A percentile compares a stretch with the other conserved stretches of the same genome.
These are phyloP conservation scores for Mycena albidolilacea DNA, from an alignment of 768 basidiomycete species.

Conservation along the genomic window DNA sequence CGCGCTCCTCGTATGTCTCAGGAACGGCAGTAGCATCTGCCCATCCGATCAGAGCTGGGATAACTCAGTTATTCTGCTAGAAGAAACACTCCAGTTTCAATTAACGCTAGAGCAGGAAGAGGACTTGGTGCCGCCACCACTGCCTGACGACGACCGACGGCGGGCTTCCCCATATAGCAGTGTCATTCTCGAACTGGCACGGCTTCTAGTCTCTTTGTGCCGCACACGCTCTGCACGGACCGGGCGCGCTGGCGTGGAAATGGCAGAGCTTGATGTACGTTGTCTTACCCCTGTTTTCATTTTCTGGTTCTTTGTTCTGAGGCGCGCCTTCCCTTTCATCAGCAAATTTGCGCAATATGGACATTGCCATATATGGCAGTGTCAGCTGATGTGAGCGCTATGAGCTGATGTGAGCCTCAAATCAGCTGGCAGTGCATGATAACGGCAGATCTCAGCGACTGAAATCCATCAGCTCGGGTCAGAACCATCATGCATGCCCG, in stretches of 20 bases:
- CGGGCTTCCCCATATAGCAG: constrained; percentile 25
- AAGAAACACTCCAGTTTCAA: constrained; percentile 26
- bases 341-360: too few species aligned
- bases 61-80: constrained; percentile 22
- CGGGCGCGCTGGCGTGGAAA: constrained; percentile 45
- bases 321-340: constrained; percentile 7
- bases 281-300: constrained; percentile 24
- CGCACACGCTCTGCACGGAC: constrained; percentile 46
- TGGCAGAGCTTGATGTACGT: constrained; percentile 53
- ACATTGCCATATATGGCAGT: too few species aligned
- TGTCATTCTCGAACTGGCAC: constrained; percentile 34
- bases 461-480: too few species aligned
- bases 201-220: constrained; percentile 47
- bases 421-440: too few species aligned
- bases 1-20: constrained; percentile 45
- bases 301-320: constrained; percentile 21
- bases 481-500: too few species aligned
- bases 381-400: too few species aligned
- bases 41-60: not conserved
- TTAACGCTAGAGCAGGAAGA: constrained; percentile 34
- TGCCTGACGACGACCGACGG: constrained; percentile 29
- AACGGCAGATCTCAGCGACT: too few species aligned
- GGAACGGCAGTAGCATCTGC: constrained; percentile 1
- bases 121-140: constrained; percentile 24
- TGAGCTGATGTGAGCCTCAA: too few species aligned